Evolutionary conservation across 768 basidiomycete genomes (phyloP).

Genomic region (Phaffia tasmanica): DNA sequence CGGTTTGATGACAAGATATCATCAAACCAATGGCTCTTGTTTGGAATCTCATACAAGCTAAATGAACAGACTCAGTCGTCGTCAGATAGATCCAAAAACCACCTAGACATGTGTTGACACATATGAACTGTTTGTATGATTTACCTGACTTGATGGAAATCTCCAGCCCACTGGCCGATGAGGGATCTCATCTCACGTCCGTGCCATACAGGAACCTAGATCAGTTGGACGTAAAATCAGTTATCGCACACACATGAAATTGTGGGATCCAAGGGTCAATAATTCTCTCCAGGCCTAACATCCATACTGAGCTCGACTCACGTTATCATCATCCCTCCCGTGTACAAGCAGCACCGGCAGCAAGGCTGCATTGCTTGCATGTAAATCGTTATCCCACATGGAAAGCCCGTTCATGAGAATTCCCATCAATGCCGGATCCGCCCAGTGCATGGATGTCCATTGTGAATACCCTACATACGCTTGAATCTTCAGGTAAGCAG

Average conservation of each 20-base stretch:
- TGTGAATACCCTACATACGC: slow-evolving; percentile 64
- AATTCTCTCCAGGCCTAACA: too few species aligned
- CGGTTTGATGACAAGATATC: slow-evolving; percentile 48
- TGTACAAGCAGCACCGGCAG: slow-evolving; percentile 65
- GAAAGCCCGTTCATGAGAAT: slow-evolving; percentile 64
- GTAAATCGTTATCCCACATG: slow-evolving; percentile 77
- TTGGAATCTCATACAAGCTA: slow-evolving; percentile 55
- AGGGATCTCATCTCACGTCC: slow-evolving; percentile 48
- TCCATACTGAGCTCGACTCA: neutral
- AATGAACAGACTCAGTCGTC: neutral
- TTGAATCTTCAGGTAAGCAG: slow-evolving; percentile 78
- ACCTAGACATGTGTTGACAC: too few species aligned
- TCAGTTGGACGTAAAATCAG: neutral
- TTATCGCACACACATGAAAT: neutral
- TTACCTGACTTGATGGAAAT: too few species aligned
- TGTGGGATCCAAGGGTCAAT: too few species aligned
- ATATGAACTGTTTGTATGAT: too few species aligned
- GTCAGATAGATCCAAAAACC: too few species aligned
- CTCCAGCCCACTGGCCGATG: slow-evolving; percentile 30
- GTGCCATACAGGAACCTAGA: slow-evolving; percentile 62
- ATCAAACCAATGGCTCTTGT: slow-evolving; percentile 60
- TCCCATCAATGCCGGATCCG: slow-evolving; percentile 61
- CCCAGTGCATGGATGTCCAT: slow-evolving; percentile 63
- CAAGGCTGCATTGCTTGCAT: slow-evolving; percentile 63
- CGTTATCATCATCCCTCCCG: slow-evolving; percentile 66